Conservation (phyloP, 2,329 filamentous ascomycete genomes). For the Cladophialophora bantiana region DNA sequence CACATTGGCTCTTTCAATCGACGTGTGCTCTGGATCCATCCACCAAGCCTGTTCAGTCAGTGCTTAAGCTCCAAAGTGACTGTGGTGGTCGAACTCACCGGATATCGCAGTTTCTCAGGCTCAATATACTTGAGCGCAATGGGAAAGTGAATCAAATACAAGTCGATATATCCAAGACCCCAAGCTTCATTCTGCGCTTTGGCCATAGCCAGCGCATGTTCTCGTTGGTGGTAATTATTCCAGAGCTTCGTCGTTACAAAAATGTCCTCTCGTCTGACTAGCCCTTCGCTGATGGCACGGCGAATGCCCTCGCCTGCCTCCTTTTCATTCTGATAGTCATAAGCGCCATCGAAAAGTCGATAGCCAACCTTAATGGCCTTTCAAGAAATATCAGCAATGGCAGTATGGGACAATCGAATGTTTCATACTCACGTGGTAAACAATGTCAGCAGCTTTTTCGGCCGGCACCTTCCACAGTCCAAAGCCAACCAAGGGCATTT, state of each 20-base stretch:
- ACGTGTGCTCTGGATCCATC: constrained; percentile 65
- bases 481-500: constrained; percentile 55
- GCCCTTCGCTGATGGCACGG: constrained; percentile 78
- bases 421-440: constrained; percentile 69
- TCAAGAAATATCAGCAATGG: not conserved
- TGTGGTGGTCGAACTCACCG: constrained; percentile 45
- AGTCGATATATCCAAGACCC: constrained; percentile 87
- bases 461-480: constrained; percentile 83
- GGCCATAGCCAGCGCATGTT: constrained; percentile 76
- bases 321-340: constrained; percentile 81
- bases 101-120: constrained; percentile 78
- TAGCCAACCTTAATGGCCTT: constrained; percentile 66
- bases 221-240: constrained; percentile 86
- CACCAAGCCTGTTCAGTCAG: constrained; percentile 64
- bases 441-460: constrained; percentile 73
- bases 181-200: constrained; percentile 81
- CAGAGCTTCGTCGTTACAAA: constrained; percentile 94
- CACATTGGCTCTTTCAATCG: constrained; percentile 70
- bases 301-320: constrained; percentile 78
- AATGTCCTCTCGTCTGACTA: constrained; percentile 84
- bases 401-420: not conserved
- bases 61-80: not conserved
- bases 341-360: constrained; percentile 67
- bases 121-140: constrained; percentile 85
- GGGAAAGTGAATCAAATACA: constrained; percentile 90